These are phyloP conservation scores for Candida orba DNA, from an alignment of 805 yeast genomes.

Conservation along the genomic window DNA sequence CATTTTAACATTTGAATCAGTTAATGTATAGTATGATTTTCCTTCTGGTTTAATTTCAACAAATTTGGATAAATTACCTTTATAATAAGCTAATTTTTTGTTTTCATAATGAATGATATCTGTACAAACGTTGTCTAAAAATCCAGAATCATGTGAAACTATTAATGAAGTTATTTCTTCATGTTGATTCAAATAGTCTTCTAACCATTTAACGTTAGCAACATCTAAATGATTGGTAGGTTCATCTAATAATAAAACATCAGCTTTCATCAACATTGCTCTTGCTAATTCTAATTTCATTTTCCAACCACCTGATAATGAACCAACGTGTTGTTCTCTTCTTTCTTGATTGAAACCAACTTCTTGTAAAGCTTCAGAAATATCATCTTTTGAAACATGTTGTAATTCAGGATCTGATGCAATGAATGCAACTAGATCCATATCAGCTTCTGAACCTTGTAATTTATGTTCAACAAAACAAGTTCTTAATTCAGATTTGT, in stretches of 20 bases:
- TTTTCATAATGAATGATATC: constrained; percentile 95
- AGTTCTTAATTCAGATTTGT: constrained; percentile 75
- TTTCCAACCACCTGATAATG: constrained; percentile 98
- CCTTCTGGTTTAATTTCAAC: constrained; percentile 94
- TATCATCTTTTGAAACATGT: constrained; percentile 57
- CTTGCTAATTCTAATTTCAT: constrained; percentile 98
- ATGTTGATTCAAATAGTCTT: constrained; percentile 77
- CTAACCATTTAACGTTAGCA: constrained; percentile 86
- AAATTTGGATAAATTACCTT: constrained; percentile 90
- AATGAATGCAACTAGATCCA: constrained; percentile 82
- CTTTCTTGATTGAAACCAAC: constrained; percentile 93
- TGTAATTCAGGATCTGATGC: constrained; percentile 80
- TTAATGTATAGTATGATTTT: constrained; percentile 87
- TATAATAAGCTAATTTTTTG: constrained; percentile 89
- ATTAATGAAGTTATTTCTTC: constrained; percentile 87
- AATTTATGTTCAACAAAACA: constrained; percentile 96
- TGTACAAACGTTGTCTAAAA: constrained; percentile 91
- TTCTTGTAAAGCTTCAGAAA: constrained; percentile 64
- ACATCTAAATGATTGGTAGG: constrained; percentile 99
- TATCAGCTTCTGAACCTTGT: constrained; percentile 90
- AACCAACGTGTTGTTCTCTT: constrained; percentile 85
- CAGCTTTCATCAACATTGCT: constrained; percentile 97
- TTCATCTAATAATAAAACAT: constrained; percentile 88
- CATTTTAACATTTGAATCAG: constrained; percentile 92
- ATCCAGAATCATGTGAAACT: constrained; percentile 97